Evolutionary conservation across 2,329 filamentous ascomycete genomes (phyloP).

Genomic region (Hortaea werneckii): DNA sequence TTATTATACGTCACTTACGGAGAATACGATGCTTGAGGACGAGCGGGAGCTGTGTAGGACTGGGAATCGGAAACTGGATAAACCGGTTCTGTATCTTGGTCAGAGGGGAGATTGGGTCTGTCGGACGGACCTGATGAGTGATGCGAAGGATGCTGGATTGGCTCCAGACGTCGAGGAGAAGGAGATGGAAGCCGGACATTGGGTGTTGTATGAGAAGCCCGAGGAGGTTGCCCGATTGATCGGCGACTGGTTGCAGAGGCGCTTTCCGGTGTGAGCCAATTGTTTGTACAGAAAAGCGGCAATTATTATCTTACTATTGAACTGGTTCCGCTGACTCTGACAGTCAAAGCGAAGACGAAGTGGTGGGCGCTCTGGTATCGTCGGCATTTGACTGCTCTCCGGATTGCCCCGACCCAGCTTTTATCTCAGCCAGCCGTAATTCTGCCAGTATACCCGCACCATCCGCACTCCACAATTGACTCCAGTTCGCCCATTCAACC

Average conservation of each 20-base stretch:
- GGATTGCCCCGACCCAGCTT: no score
- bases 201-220: constrained; percentile 27
- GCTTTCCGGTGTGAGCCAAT: background rate
- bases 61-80: constrained; percentile 22
- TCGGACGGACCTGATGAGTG: constrained; percentile 21
- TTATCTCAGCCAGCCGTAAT: no score
- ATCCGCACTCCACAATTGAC: no score
- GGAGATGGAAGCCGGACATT: constrained; percentile 27
- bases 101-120: constrained; percentile 27
- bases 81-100: constrained; percentile 29
- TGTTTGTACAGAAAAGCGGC: no score
- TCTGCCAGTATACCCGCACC: no score
- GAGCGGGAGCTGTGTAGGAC: constrained; percentile 14
- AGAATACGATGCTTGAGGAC: constrained; percentile 21
- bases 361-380: no score
- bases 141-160: constrained; percentile 16
- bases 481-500: no score
- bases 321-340: no score
- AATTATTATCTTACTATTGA: no score
- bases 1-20: constrained; percentile 27
- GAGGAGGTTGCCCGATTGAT: constrained; percentile 15
- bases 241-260: constrained; percentile 7
- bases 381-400: no score
- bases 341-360: no score
- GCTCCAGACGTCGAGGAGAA: constrained; percentile 25